A percentile compares a stretch with the other conserved stretches of the same genome.
Conservation (phyloP, 2,329 filamentous ascomycete species). For the Fusarium chaquense region DNA sequence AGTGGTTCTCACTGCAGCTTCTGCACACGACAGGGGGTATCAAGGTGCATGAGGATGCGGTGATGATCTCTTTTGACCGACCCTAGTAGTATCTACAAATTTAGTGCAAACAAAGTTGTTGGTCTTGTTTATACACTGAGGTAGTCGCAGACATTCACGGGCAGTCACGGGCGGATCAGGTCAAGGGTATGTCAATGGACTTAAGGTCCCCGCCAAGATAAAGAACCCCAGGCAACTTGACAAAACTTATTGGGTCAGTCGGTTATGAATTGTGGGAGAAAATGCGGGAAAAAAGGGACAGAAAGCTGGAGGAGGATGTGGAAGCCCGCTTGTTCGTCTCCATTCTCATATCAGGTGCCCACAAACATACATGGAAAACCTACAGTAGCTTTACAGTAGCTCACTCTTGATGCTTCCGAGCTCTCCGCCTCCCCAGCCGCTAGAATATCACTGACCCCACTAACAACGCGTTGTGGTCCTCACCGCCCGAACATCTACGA, state of each 20-base stretch:
- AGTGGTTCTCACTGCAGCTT: constrained; percentile 39
- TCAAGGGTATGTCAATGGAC: neutral
- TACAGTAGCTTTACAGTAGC: constrained; percentile 29
- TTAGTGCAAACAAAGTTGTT: neutral
- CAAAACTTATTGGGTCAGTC: neutral
- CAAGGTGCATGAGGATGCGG: constrained; percentile 25
- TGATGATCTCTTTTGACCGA: neutral
- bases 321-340: constrained; percentile 11
- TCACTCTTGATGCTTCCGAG: constrained; percentile 30
- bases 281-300: constrained; percentile 18
- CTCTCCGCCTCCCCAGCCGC: constrained; percentile 38
- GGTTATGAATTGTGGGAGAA: constrained; percentile 15
- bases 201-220: neutral
- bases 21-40: neutral
- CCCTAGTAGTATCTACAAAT: constrained; percentile 1
- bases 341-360: constrained; percentile 33
- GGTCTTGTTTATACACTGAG: neutral
- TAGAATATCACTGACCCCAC: constrained; percentile 46
- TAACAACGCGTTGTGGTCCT: constrained; percentile 41
- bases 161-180: neutral
- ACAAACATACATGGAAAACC: constrained; percentile 33
- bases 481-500: constrained; percentile 39
- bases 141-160: neutral
- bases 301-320: constrained; percentile 25
- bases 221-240: constrained; percentile 1